phyloP scores from a whole-genome alignment of 2,329 filamentous ascomycete species.

The Penicillium griseofulvum region DNA sequence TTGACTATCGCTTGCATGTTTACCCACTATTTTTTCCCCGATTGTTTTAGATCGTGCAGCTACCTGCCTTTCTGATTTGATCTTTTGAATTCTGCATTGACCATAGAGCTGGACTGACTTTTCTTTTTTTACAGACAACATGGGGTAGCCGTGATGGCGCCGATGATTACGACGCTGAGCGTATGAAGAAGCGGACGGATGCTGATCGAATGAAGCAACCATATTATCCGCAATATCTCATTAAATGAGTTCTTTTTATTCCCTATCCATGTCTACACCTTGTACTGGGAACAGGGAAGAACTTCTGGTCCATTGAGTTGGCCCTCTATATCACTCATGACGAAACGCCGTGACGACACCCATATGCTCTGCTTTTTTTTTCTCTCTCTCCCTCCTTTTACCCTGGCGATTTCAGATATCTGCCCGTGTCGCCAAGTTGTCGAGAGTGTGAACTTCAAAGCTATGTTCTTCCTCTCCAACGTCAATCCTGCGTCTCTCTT shows the following conservation, averaged over 20 bases:
- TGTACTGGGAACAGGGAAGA: background rate
- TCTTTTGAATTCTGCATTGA: background rate
- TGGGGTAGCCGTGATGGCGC: conserved; percentile 94
- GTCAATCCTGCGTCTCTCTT: background rate
- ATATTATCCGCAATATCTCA: conserved; percentile 33
- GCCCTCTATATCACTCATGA: conserved; percentile 17
- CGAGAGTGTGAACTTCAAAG: background rate
- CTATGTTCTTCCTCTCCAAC: background rate
- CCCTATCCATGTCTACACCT: background rate
- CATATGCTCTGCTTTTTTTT: conserved; percentile 1
- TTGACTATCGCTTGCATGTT: conserved; percentile 22
- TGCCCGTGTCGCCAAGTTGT: background rate
- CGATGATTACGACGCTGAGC: conserved; percentile 74
- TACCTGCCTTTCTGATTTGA: background rate
- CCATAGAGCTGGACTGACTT: conserved; percentile 6
- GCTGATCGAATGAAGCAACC: conserved; percentile 35
- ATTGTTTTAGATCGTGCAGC: background rate
- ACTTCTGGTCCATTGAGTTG: conserved; percentile 7
- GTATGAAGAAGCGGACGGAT: conserved; percentile 54
- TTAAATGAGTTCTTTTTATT: conserved; percentile 20
- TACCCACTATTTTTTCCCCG: conserved; percentile 19
- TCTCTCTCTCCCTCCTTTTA: no score
- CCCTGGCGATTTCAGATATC: background rate
- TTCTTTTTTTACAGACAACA: conserved; percentile 65
- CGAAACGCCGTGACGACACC: conserved; percentile 28